A percentile compares a stretch with the other conserved stretches of the same genome.
These are phyloP conservation scores for Entamoeba invadens DNA, from an alignment of 208 protist genomes.

Conservation along the genomic window DNA sequence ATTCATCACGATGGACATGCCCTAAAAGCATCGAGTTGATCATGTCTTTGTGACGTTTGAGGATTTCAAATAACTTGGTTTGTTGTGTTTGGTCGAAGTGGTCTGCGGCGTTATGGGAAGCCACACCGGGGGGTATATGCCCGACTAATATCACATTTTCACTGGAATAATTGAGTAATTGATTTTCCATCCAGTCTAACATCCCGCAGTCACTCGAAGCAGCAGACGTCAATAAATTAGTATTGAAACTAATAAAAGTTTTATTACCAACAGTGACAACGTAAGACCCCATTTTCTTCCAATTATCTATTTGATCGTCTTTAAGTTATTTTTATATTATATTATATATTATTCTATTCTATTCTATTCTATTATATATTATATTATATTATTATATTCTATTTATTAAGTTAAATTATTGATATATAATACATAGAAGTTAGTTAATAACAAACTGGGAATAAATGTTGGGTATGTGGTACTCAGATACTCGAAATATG, in stretches of 20 bases:
- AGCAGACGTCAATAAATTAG: not conserved
- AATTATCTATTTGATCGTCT: not conserved
- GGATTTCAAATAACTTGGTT: not conserved
- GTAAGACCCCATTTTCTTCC: not conserved
- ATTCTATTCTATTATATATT: no score
- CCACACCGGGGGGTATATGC: not conserved
- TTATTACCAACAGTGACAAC: not conserved
- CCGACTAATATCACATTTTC: not conserved
- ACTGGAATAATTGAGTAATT: not conserved
- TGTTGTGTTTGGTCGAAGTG: not conserved
- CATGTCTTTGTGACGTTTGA: not conserved
- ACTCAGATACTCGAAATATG: not conserved
- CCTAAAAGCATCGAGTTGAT: not conserved
- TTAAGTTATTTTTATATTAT: no score
- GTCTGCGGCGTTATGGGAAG: not conserved
- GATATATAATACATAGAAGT: no score
- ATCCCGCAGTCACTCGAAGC: not conserved
- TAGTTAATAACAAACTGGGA: no score
- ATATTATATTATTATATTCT: no score
- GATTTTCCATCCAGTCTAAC: not conserved
- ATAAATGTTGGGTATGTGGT: not conserved
- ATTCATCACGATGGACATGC: not conserved
- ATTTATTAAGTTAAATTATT: no score
- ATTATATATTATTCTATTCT: no score
- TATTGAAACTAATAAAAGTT: not conserved